These are phyloP conservation scores for Chaetomiaceae sp. DNA, from an alignment of 2,329 filamentous ascomycete genomes.

Conservation along the genomic window DNA sequence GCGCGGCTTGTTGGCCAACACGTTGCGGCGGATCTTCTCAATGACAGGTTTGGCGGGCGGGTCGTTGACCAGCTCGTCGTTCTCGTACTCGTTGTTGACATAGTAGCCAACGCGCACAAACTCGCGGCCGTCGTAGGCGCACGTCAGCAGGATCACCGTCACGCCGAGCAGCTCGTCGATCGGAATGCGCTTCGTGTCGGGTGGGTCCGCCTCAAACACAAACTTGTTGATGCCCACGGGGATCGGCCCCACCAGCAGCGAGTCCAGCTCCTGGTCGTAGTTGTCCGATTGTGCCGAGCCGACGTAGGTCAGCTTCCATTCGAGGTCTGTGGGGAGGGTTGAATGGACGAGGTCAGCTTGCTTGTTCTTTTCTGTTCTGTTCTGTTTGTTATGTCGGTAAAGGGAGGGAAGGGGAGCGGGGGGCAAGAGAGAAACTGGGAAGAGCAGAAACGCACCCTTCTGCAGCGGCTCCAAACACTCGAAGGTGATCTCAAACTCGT, in stretches of 20 bases:
- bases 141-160: slow-evolving; percentile 93
- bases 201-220: slow-evolving; percentile 90
- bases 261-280: slow-evolving; percentile 97
- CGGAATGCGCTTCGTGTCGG: slow-evolving; percentile 85
- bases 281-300: slow-evolving; percentile 97
- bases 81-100: slow-evolving; percentile 98
- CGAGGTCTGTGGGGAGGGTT: slow-evolving; percentile 62
- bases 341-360: background rate
- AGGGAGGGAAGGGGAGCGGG: slow-evolving; percentile 6
- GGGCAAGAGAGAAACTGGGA: background rate
- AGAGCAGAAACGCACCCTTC: slow-evolving; percentile 69
- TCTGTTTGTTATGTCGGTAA: background rate
- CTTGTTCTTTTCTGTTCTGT: background rate
- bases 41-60: slow-evolving; percentile 89
- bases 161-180: slow-evolving; percentile 94
- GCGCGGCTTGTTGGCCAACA: slow-evolving; percentile 93
- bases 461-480: slow-evolving; percentile 93
- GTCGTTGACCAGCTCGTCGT: slow-evolving; percentile 81
- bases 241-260: slow-evolving; percentile 93
- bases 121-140: slow-evolving; percentile 92
- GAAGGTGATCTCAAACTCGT: slow-evolving; percentile 98
- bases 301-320: slow-evolving; percentile 99
- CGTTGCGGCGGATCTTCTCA: slow-evolving; percentile 86
- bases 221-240: slow-evolving; percentile 98
- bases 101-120: slow-evolving; percentile 99